Evolutionary conservation across 2,329 filamentous ascomycete species (phyloP), one percentile per base, ranked within the genome.

Genomic region (Chrysosporium keratinophilum): DNA sequence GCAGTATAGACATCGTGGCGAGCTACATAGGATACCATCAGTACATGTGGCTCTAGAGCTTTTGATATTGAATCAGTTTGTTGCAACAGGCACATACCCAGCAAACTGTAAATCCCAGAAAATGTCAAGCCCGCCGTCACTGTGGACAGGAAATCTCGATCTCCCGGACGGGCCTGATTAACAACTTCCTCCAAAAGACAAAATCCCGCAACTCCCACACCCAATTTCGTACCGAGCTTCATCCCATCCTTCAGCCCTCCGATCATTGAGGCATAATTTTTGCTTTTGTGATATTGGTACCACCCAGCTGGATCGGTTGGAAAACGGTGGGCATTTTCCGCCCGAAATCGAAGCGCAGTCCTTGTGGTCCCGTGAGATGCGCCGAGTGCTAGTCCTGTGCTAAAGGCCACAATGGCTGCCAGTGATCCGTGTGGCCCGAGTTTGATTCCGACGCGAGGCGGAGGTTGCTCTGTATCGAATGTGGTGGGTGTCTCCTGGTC

Each of bases 231-330:
- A 1, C 85, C 89, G 77, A 93, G 87, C 60, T 79, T 82, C 48
- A 88, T 62, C 0, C 88, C 93, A 64, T 95, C 88, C 50, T 81
- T 81, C 15, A 94, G 74, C 0, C 86, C 91, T 5, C 85, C 87
- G 19, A 85, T 78, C 63, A 87, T 83, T 50, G 85, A 79, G 63
- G 88, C 82, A 73, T 98, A 97, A 71, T 95, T 97, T 71, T 97
- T 97, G 67, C 83, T 88, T 72, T 96, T 96, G 75, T 97, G 91
- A 70, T 98, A 98, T n/a, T 97, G 80, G 67, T 91, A 98, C 93
- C 93, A 98, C 15, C 89, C 91, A 1, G 83, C 81, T 23, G 87
- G 83, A 1, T 84, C 84, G 2, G 81, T 83, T 17, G 93, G 93
- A 58, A 96, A 82, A 60, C 91, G 87, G 75, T 98, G 93, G 0